Evolutionary conservation across 108 stramenopile genomes (phyloP), one percentile per base, ranked within the genome.

Genomic region (Cyclostephanos tholiformis): DNA sequence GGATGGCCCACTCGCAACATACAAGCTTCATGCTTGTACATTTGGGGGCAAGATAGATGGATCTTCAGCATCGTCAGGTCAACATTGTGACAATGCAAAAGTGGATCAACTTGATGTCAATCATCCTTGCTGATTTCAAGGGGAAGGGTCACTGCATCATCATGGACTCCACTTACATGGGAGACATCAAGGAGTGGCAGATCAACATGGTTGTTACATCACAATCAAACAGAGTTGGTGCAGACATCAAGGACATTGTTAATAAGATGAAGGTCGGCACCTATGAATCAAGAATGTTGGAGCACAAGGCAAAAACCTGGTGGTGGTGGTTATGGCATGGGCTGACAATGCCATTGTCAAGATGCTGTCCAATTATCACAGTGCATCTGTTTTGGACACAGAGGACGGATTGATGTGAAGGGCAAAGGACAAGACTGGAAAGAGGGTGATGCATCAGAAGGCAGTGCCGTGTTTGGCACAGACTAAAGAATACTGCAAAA

Each of bases 191-290:
- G 6, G 70, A 51, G 13, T 71, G 70, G 70, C 1, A 35, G 16
- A 71, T 62, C 35, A 71, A 71, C 36, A 32, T 71, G 59, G 16
- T 71, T 3, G 70, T 58, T n/a, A 71, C 70, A 16, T 4, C 29
- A 29, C 57, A 71, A 26, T 32, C 26, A 1, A 48, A 71, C 19
- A 32, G 60, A 7, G 17, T 13, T 27, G 70, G 70, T 16, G 70
- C 38, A 19, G 26, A 20, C 7, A 4, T 30, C 6, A 22, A 14
- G 14, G 46, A 25, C 16, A 20, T 20, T 4, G 20, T 20, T 4
- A 10, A 66, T 50, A 60, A 57, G 19, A 72, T 64, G 71, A 63
- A 38, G 10, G 17, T 19, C 12, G 32, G 71, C 2, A 52, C 39
- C 0, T 72, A 72, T 26, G 30, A 35, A 7, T 46, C 41, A 16